phyloP scores from a whole-genome alignment of 257 asterid species.

The Echium plantagineum region DNA sequence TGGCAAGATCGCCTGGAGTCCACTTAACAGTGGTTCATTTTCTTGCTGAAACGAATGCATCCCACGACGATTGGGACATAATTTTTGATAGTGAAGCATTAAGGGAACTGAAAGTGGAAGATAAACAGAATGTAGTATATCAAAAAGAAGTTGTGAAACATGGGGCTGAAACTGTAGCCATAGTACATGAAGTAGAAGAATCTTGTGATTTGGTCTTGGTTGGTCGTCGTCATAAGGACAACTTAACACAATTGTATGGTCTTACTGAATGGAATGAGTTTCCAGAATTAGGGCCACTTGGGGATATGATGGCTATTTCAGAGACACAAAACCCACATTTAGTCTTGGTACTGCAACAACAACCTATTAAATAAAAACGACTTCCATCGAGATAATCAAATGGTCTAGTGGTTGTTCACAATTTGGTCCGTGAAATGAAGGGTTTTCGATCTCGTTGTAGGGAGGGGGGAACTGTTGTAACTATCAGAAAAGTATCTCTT shows the following conservation, averaged over 20 bases:
- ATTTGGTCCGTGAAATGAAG: too few relatives aligned
- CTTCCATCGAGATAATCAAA: too few relatives aligned
- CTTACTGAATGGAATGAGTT: slow-evolving; percentile 63
- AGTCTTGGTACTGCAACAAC: slow-evolving; percentile 62
- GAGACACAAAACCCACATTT: slow-evolving; percentile 47
- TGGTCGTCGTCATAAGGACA: slow-evolving; percentile 50
- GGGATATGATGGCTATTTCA: slow-evolving; percentile 58
- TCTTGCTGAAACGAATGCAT: not conserved
- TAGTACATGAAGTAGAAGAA: slow-evolving; percentile 3
- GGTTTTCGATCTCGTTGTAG: too few relatives aligned
- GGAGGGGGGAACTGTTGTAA: too few relatives aligned
- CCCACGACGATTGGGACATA: slow-evolving; percentile 9
- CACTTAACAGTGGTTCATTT: slow-evolving; percentile 13
- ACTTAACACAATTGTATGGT: slow-evolving; percentile 43
- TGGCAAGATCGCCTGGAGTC: slow-evolving; percentile 13
- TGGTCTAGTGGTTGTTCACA: too few relatives aligned
- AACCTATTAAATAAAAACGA: slow-evolving; percentile 1
- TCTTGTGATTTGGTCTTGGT: slow-evolving; percentile 35
- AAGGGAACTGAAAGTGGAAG: slow-evolving; percentile 1
- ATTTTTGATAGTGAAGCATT: slow-evolving; percentile 11
- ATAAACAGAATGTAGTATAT: slow-evolving; percentile 2
- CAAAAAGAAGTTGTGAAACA: slow-evolving; percentile 5
- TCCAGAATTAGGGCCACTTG: slow-evolving; percentile 61
- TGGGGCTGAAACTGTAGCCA: slow-evolving; percentile 19
- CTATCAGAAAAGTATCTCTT: too few relatives aligned